Base-by-base conservation (phyloP, 169 alveolate species). In the Theileria orientalis region DNA sequence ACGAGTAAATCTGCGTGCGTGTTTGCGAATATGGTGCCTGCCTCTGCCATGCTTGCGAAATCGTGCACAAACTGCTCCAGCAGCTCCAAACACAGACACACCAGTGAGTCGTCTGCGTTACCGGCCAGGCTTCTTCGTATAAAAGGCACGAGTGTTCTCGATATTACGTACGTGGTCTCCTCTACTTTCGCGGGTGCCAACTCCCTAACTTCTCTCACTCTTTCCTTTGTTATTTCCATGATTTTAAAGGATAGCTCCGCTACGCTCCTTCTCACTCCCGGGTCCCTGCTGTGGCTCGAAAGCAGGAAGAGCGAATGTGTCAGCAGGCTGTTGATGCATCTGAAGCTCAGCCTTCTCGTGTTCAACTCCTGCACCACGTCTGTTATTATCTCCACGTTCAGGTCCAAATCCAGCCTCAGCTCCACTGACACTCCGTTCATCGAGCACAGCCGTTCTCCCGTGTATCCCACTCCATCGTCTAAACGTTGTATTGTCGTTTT, bases 381-480 rank as follows among this genome's bases (percentile, higher is more conserved):
- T 32, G 86, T 3, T 40, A 77, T 21, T n/a, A 37, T 62, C 13
- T 77, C 76, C 44, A 72, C 64, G 35, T 69, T 77, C 29, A n/a
- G 21, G 66, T 75, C 84, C 14, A 75, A 46, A 46, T 75, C 84
- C 9, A 75, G 25, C 64, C 57, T 75, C 41, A 44, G 60, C 32
- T 75, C 84, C 59, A 75, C 69, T 54, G 76, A 44, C 13, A 54
- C 33, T 32, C n/a, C 35, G 16, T 75, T 75, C 84, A 75, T 75
- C 41, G 37, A 23, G 2, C 41, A 51, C 56, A 75, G 27, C 25
- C 30, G 51, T 8, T 23, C 71, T 40, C 70, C 56, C 2, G 51
- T 44, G 1, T 30, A 16, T 33, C 42, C 63, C 41, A 75, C 37
- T 14, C 74, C 60, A 0, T 5, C n/a, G 19, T 73, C 57, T 47